Conservation (phyloP, 345 rosid species). For the Gossypium rotundifolium region DNA sequence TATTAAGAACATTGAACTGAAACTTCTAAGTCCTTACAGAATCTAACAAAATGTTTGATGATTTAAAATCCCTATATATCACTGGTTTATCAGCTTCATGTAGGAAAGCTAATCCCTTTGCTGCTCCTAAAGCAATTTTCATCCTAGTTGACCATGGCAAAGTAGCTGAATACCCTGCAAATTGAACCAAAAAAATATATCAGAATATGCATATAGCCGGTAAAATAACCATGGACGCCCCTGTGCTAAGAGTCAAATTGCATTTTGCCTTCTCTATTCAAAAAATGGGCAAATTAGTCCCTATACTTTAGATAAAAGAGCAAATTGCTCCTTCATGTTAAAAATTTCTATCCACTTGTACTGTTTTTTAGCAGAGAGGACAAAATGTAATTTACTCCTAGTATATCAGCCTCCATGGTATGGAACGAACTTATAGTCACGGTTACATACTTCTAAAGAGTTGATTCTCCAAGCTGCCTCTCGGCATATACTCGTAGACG, state of each 20-base stretch:
- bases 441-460: conserved; percentile 55
- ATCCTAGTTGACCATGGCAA: conserved; percentile 72
- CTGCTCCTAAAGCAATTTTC: conserved; percentile 78
- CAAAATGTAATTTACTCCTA: no score
- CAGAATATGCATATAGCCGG: no score
- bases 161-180: conserved; percentile 28
- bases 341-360: no score
- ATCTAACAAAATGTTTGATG: conserved; percentile 70
- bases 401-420: no score
- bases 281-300: no score
- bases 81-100: conserved; percentile 70
- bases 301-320: no score
- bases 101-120: conserved; percentile 73
- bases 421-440: no score
- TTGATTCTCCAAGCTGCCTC: conserved; percentile 77
- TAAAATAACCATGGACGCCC: no score
- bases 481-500: conserved; percentile 66
- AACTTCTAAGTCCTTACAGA: conserved; percentile 33
- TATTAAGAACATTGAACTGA: background rate
- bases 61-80: conserved; percentile 68
- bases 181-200: background rate
- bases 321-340: no score
- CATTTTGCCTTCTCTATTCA: no score
- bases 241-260: no score
- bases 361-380: no score